Evolutionary conservation across 2,329 filamentous ascomycete species (phyloP), one percentile per base, ranked within the genome.

Genomic region (Cladorrhinum sp.): DNA sequence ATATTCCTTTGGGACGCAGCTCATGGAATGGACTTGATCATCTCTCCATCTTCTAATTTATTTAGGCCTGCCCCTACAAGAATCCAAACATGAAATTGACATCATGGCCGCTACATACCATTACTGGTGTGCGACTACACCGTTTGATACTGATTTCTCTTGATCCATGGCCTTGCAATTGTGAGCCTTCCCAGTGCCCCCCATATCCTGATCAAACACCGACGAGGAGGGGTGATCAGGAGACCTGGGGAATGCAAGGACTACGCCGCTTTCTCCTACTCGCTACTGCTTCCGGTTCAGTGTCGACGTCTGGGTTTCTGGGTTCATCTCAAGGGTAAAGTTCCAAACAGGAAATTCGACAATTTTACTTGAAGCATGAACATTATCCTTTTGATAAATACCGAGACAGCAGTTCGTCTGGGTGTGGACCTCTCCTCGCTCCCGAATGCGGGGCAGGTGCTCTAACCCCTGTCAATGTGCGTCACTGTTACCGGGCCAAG

Each of bases 401-500:
- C 18, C 18, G 42, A 46, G n/a, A 21, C 42, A 46, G 16, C 42
- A 18, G 42, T 46, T 46, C 42, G 42, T 46, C n/a, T 46, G 42
- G 42, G 7, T 46, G 42, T 46, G 42, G 42, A 46, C 8, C 42
- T 21, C n/a, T 20, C n/a, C n/a, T 20, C n/a, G 16, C 18, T 46
- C 42, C 18, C 6, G 42, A 46, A 51, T 26, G 49, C 49, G 49
- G 49, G 49, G 49, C 5, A 18, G 16, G 42, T 16, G 7, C 42
- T 20, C 18, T 18, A 46, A 46, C 18, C 42, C 42, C 42, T 23
- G 61, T 59, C 58, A 56, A 28, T 20, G 23, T 65, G 58, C 61
- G 62, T 67, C 61, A 61, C 55, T 63, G 57, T 60, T 66, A 62
- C 57, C 36, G 42, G 58, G 46, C 39, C 59, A 58, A 39, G 59